phyloP scores from a whole-genome alignment of 2,329 filamentous ascomycete genomes.

The Camillea tinctor region DNA sequence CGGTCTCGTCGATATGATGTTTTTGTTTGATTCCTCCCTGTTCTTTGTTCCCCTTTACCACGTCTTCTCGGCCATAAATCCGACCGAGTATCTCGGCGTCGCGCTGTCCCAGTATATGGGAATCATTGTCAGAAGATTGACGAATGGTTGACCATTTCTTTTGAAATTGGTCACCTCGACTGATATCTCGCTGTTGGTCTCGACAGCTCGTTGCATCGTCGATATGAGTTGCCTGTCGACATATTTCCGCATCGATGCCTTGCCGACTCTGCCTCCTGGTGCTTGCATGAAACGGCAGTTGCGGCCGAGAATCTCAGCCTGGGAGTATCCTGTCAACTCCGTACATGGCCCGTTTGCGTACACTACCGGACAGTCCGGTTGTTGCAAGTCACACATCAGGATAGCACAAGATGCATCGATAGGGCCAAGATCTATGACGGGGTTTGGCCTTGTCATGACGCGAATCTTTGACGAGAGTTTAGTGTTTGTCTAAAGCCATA shows the following conservation, averaged over 20 bases:
- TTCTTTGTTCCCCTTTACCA: conserved; percentile 12
- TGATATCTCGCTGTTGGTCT: conserved; percentile 46
- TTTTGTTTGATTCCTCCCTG: neutral
- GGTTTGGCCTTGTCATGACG: conserved; percentile 68
- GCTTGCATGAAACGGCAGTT: conserved; percentile 86
- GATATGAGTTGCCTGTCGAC: conserved; percentile 64
- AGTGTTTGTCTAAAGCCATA: conserved; percentile 1
- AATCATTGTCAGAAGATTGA: conserved; percentile 83
- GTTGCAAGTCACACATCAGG: conserved; percentile 74
- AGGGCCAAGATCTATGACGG: conserved; percentile 74
- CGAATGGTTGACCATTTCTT: conserved; percentile 75
- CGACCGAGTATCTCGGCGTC: conserved; percentile 71
- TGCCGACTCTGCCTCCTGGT: conserved; percentile 63
- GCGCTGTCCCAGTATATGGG: conserved; percentile 68
- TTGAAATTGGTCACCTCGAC: conserved; percentile 72
- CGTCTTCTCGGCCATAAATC: conserved; percentile 66
- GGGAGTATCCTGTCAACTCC: conserved; percentile 74
- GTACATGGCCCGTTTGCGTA: conserved; percentile 83
- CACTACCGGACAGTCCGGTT: conserved; percentile 74
- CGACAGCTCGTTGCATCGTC: conserved; percentile 47
- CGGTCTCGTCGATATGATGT: too few relatives aligned
- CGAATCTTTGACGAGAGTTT: conserved; percentile 44
- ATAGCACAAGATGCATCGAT: conserved; percentile 84
- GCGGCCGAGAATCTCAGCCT: conserved; percentile 69
- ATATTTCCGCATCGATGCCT: conserved; percentile 60